These are phyloP conservation scores for Ramalina peruviana DNA, from an alignment of 495 filamentous ascomycete genomes.

Conservation along the genomic window DNA sequence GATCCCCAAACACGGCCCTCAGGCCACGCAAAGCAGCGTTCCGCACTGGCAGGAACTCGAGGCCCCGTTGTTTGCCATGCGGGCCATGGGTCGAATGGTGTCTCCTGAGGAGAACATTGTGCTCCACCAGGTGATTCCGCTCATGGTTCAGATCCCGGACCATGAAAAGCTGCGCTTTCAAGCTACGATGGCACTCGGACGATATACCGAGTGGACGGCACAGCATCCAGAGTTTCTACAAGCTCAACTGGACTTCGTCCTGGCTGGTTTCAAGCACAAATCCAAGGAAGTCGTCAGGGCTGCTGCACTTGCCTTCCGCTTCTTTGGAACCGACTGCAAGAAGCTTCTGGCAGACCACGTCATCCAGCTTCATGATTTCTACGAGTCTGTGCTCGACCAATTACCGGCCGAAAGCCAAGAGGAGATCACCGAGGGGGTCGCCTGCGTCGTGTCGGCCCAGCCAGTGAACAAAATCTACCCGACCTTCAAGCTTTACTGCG, in stretches of 20 bases:
- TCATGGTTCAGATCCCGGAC: conserved; percentile 84
- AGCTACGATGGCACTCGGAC: conserved; percentile 87
- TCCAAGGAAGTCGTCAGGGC: conserved; percentile 83
- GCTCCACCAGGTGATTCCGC: conserved; percentile 75
- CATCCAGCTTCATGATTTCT: conserved; percentile 76
- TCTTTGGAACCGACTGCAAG: conserved; percentile 90
- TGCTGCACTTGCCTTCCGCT: conserved; percentile 87
- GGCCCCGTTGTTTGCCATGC: conserved; percentile 85
- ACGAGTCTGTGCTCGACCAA: conserved; percentile 71
- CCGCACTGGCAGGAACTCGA: conserved; percentile 94
- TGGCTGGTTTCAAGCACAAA: conserved; percentile 70
- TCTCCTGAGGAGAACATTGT: conserved; percentile 73
- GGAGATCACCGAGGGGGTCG: conserved; percentile 89
- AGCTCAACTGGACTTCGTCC: conserved; percentile 85
- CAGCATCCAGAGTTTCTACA: conserved; percentile 84
- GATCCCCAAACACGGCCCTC: conserved; percentile 67
- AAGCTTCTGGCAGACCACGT: conserved; percentile 69
- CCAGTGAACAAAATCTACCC: conserved; percentile 64
- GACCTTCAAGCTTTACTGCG: conserved; percentile 82
- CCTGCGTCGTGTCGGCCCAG: conserved; percentile 77
- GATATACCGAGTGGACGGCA: conserved; percentile 97
- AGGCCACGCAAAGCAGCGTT: conserved; percentile 58
- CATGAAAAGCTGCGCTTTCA: conserved; percentile 96
- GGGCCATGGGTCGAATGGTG: conserved; percentile 97
- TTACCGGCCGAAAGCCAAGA: conserved; percentile 78